Evolutionary conservation across 2,329 filamentous ascomycete genomes (phyloP), one percentile per base, ranked within the genome.

Genomic region (Scytalidium lignicola): DNA sequence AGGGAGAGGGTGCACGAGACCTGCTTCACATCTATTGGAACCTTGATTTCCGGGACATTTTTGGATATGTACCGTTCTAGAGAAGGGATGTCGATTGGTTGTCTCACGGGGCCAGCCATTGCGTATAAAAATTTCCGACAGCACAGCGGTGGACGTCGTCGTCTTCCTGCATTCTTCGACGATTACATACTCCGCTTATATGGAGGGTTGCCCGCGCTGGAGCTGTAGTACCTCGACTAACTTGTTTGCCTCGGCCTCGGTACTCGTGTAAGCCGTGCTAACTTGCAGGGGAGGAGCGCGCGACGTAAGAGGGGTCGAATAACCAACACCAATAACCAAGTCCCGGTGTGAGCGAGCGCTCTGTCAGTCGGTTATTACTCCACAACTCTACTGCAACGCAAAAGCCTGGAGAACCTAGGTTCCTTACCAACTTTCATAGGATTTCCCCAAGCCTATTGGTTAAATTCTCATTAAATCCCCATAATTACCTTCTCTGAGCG

Each of bases 51-150:
- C 2, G 90, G 89, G n/a, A 95, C 88, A 70, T 90, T 78, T 53
- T 79, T 69, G 48, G 78, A 72, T 57, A 99, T 79, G 69, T 91
- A 99, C 55, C 75, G 78, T 73, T 92, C 86, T 48, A 99, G 75
- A 15, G 88, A 82, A 62, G 78, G 72, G 61, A 92, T 71, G 65
- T 97, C 88, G 65, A 99, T 95, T 41, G 89, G 88, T 67, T 99
- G 93, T 66, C 93, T 84, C 51, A 99, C 84, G 55, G 78, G 77
- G 60, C 92, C 92, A 47, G 93, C 92, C 92, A 96, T 85, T 56
- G 49, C 54, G 48, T 54, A 45, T n/a, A 37, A 37, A 46, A 32
- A 15, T 7, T 15, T 4, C 41, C 17, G 4, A n/a, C 32, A 37
- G 15, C 7, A 37, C 12, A 17, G n/a, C 4, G 5, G 7, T 5